phyloP scores from a whole-genome alignment of 768 basidiomycete species.

The Tremella yokohamensis region DNA sequence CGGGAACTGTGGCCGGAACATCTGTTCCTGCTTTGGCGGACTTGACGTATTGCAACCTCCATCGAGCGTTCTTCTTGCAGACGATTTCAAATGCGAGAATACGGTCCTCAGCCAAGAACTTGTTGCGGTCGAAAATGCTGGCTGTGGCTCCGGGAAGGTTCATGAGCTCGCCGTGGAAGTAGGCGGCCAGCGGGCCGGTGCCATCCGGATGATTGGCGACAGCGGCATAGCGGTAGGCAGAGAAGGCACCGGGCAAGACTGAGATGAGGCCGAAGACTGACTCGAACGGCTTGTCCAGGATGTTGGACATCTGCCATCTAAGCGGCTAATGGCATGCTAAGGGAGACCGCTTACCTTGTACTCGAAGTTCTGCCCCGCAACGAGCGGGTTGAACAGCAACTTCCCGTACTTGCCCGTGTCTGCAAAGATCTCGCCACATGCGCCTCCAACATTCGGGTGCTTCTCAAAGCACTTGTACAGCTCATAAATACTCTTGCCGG shows the following conservation, averaged over 20 bases:
- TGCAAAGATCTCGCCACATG: slow-evolving; percentile 47
- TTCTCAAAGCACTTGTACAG: slow-evolving; percentile 48
- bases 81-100: slow-evolving; percentile 40
- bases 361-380: slow-evolving; percentile 48
- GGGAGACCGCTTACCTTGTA: slow-evolving; percentile 29
- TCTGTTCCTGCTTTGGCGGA: slow-evolving; percentile 48
- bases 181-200: slow-evolving; percentile 41
- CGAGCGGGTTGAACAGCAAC: slow-evolving; percentile 42
- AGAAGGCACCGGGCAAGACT: slow-evolving; percentile 47
- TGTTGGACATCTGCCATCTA: slow-evolving; percentile 40
- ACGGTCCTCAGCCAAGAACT: slow-evolving; percentile 72
- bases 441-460: slow-evolving; percentile 45
- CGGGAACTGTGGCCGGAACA: slow-evolving; percentile 39
- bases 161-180: slow-evolving; percentile 49
- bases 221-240: slow-evolving; percentile 45
- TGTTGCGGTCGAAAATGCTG: slow-evolving; percentile 64
- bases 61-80: slow-evolving; percentile 40
- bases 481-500: slow-evolving; percentile 46
- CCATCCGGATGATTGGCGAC: slow-evolving; percentile 45
- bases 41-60: slow-evolving; percentile 49
- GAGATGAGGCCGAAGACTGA: slow-evolving; percentile 45
- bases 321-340: not conserved
- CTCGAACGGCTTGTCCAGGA: slow-evolving; percentile 47
- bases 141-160: slow-evolving; percentile 41
- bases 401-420: slow-evolving; percentile 42